Evolutionary conservation across 1,284 basidiomycete genomes (phyloP).

Genomic region (Fistulina hepatica): DNA sequence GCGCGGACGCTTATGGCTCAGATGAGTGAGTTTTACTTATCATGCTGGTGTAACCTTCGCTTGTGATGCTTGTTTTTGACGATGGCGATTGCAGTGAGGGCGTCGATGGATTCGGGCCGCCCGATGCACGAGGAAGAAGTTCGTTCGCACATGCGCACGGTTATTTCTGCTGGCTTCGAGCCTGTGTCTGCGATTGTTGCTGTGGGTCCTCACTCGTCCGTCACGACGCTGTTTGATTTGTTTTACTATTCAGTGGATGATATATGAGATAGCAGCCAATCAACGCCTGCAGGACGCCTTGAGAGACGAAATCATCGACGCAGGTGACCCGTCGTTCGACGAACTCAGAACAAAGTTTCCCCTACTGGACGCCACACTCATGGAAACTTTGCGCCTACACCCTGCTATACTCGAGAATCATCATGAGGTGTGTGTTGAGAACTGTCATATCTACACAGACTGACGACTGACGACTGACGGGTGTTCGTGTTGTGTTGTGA

Average conservation of each 20-base stretch:
- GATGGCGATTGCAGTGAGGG: constrained; percentile 27
- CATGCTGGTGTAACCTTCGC: neutral
- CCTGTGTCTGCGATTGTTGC: constrained; percentile 44
- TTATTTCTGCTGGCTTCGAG: constrained; percentile 55
- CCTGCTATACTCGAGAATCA: constrained; percentile 51
- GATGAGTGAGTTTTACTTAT: constrained; percentile 31
- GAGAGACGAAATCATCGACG: constrained; percentile 35
- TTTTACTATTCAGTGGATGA: constrained; percentile 35
- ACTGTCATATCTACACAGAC: too few species aligned
- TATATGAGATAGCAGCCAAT: constrained; percentile 45
- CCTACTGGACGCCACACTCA: constrained; percentile 42
- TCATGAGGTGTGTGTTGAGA: constrained; percentile 34
- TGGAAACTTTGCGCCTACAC: constrained; percentile 48
- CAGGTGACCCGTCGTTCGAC: constrained; percentile 38
- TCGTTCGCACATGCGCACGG: constrained; percentile 46
- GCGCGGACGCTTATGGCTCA: constrained; percentile 37
- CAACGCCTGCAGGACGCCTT: constrained; percentile 35
- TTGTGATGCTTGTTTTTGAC: neutral
- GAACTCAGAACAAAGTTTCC: constrained; percentile 36
- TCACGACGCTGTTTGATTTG: constrained; percentile 1
- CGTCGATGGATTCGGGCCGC: constrained; percentile 25
- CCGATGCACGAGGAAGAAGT: constrained; percentile 37
- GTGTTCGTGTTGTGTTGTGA: too few species aligned
- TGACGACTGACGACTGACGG: too few species aligned
- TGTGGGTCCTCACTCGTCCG: constrained; percentile 22